These are phyloP conservation scores for Scheffersomyces segobiensis DNA, from an alignment of 1,139 yeast species.

Conservation along the genomic window DNA sequence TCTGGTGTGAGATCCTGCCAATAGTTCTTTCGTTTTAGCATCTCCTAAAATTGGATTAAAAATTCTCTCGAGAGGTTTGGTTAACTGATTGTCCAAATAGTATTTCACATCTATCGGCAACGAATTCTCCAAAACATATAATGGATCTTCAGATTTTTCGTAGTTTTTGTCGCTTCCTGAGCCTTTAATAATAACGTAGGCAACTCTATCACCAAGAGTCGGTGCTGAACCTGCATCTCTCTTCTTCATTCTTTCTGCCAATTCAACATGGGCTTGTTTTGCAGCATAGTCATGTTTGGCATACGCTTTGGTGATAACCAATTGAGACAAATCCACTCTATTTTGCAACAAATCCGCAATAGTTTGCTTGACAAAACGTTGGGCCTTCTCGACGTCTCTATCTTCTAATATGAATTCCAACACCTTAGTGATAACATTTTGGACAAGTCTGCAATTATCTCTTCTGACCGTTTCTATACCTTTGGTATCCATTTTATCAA, in stretches of 20 bases:
- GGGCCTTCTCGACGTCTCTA: slow-evolving; percentile 87
- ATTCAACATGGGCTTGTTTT: slow-evolving; percentile 95
- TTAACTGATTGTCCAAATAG: slow-evolving; percentile 87
- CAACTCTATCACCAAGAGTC: slow-evolving; percentile 95
- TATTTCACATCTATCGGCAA: slow-evolving; percentile 94
- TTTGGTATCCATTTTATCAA: slow-evolving; percentile 96
- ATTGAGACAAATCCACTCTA: slow-evolving; percentile 86
- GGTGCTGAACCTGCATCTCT: slow-evolving; percentile 99
- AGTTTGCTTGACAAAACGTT: slow-evolving; percentile 78
- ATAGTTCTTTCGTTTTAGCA: slow-evolving; percentile 71
- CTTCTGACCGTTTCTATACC: slow-evolving; percentile 98
- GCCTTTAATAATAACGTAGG: slow-evolving; percentile 86
- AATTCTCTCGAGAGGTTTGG: slow-evolving; percentile 90
- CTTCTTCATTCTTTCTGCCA: slow-evolving; percentile 93
- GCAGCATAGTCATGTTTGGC: slow-evolving; percentile 91
- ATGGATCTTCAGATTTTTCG: slow-evolving; percentile 96
- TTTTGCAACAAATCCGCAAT: slow-evolving; percentile 91
- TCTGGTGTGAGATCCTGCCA: slow-evolving; percentile 81
- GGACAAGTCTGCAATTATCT: slow-evolving; percentile 94
- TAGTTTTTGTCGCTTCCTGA: slow-evolving; percentile 84
- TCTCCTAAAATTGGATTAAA: slow-evolving; percentile 96
- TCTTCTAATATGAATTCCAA: slow-evolving; percentile 83
- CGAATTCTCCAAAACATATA: slow-evolving; percentile 87
- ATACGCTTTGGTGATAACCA: slow-evolving; percentile 91
- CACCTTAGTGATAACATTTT: slow-evolving; percentile 90